Evolutionary conservation across 805 yeast genomes (phyloP), one percentile per base, ranked within the genome.

Genomic region (Saturnispora saitoi): DNA sequence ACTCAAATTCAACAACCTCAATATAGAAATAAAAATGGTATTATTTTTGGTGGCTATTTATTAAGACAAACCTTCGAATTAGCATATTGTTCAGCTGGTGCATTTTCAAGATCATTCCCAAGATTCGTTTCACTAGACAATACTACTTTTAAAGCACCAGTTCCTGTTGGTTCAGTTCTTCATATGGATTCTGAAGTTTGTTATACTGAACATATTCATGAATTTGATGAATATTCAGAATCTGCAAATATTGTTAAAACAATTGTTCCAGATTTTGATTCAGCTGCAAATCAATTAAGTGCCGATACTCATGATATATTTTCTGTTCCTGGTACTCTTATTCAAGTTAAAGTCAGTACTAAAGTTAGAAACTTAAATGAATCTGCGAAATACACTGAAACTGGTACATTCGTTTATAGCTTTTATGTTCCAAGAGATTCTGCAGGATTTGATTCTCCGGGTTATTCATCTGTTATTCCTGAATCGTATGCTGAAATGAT

Each of bases 1-100:
- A 86, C 96, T 6, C 76, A 83, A 59, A 81, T 89, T 66, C 91
- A 90, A 91, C 97, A 90, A 67, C 97, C 97, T 1, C 97, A 90
- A 69, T 90, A 89, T 69, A 79, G 97, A 68, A 90, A 90, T 70
- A 78, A 96, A 63, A 96, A 90, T 63, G 85, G 95, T 3, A 88
- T 89, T 87, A 86, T 90, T 42, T 90, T 90, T 65, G 98, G 98
- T 58, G 98, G 98, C 28, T 90, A 90, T 60, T 70, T 90, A 60
- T 76, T 90, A 72, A 80, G 96, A 65, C 95, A 89, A 67, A 80
- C 95, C 2, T 90, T 90, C 63, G 98, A 90, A 64, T 76, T 90
- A 59, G 97, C 96, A 1, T 90, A 89, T 63, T 88, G 95, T 67
- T 80, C 91, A 15, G 88, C 95, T 7, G 95, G 95, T 5, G 86